These are phyloP conservation scores for Cenococcum geophilum DNA, from an alignment of 495 filamentous ascomycete genomes.

Conservation along the genomic window DNA sequence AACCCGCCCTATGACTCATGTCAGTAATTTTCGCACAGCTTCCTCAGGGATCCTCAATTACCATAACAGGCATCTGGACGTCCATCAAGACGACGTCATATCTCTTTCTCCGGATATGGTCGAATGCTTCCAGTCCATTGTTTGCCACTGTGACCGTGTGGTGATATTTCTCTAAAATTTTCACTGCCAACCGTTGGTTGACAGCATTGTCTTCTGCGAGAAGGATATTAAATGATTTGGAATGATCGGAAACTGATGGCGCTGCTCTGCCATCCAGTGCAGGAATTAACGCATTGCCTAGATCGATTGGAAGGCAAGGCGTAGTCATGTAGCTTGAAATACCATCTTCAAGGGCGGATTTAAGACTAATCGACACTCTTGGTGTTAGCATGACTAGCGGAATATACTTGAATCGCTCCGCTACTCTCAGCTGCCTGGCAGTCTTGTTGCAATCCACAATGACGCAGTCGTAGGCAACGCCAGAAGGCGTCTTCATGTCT, in stretches of 20 bases:
- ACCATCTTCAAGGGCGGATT: slow-evolving; percentile 89
- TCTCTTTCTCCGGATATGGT: slow-evolving; percentile 78
- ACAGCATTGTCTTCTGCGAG: slow-evolving; percentile 97
- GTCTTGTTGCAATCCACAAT: slow-evolving; percentile 93
- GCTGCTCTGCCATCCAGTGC: slow-evolving; percentile 91
- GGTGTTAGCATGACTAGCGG: slow-evolving; percentile 92
- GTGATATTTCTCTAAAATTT: slow-evolving; percentile 97
- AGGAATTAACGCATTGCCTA: slow-evolving; percentile 98
- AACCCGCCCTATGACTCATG: slow-evolving; percentile 66
- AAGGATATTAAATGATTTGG: slow-evolving; percentile 91
- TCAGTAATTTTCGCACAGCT: slow-evolving; percentile 1
- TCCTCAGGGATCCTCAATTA: slow-evolving; percentile 35
- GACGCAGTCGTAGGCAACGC: slow-evolving; percentile 82
- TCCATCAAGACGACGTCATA: slow-evolving; percentile 99
- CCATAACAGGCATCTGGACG: slow-evolving; percentile 99
- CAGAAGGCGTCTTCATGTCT: slow-evolving; percentile 51
- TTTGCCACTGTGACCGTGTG: slow-evolving; percentile 94
- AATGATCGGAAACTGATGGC: slow-evolving; percentile 86
- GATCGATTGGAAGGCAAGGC: slow-evolving; percentile 87
- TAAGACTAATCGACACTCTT: slow-evolving; percentile 83
- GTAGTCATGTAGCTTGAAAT: slow-evolving; percentile 99
- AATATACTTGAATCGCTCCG: slow-evolving; percentile 96
- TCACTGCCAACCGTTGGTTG: slow-evolving; percentile 92
- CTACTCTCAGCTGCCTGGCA: slow-evolving; percentile 71
- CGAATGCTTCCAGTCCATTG: slow-evolving; percentile 87